Evolutionary conservation across 1,284 basidiomycete species (phyloP).

Genomic region (Termitomyces sp.): DNA sequence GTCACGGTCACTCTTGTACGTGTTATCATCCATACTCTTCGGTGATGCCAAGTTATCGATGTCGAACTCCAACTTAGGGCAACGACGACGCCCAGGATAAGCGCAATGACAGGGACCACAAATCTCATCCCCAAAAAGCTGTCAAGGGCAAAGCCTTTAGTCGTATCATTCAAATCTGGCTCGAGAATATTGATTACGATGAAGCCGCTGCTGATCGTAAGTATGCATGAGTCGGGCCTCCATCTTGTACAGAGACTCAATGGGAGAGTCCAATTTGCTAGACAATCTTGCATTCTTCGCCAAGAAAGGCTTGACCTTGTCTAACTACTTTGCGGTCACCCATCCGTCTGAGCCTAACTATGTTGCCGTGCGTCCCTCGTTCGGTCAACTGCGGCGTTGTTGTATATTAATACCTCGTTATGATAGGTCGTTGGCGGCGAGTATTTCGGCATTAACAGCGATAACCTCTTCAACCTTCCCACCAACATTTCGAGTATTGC

Average conservation of each 20-base stretch:
- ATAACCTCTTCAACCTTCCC: constrained; percentile 27
- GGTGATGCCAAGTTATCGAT: neutral
- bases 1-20: neutral
- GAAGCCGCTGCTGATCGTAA: constrained; percentile 13
- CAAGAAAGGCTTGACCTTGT: constrained; percentile 47
- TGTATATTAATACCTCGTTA: neutral
- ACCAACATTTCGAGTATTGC: constrained; percentile 47
- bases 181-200: constrained; percentile 55
- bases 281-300: constrained; percentile 45
- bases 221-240: neutral
- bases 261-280: neutral
- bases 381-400: neutral
- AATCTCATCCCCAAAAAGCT: neutral
- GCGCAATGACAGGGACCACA: neutral
- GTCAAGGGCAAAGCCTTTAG: constrained; percentile 41
- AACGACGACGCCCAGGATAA: neutral
- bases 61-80: neutral
- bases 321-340: constrained; percentile 51
- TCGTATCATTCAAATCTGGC: constrained; percentile 47
- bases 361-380: constrained; percentile 23
- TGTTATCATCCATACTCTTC: neutral
- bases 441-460: constrained; percentile 26
- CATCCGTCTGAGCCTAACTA: constrained; percentile 67
- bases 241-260: neutral
- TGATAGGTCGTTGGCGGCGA: constrained; percentile 15